Conservation (phyloP, 2,329 filamentous ascomycete species). For the Colletotrichum caudatum region DNA sequence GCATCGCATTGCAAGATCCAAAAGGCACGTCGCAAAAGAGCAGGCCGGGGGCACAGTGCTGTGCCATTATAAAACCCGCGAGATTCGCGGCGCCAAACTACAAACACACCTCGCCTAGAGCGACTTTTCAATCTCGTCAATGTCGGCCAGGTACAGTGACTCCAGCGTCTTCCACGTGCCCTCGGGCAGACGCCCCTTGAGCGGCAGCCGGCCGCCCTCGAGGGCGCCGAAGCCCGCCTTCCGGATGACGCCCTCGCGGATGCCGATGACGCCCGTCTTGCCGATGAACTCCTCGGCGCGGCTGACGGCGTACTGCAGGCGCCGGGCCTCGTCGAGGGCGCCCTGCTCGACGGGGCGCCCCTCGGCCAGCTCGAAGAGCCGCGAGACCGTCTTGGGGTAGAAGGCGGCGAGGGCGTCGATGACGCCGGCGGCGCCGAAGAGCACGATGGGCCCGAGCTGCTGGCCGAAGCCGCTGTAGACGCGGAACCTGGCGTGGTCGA, state of each 20-base stretch:
- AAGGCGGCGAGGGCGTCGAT: slow-evolving; percentile 75
- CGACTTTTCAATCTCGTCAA: slow-evolving; percentile 41
- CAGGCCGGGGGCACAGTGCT: too few relatives aligned
- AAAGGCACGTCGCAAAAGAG: neutral
- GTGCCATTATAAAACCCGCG: slow-evolving; percentile 15
- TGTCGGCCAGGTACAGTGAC: slow-evolving; percentile 35
- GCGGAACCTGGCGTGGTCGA: slow-evolving; percentile 71
- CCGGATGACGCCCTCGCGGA: slow-evolving; percentile 71
- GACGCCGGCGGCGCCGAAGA: slow-evolving; percentile 72
- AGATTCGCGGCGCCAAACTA: neutral
- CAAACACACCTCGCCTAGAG: neutral
- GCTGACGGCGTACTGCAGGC: slow-evolving; percentile 72
- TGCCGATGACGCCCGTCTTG: slow-evolving; percentile 70
- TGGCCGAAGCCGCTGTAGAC: slow-evolving; percentile 76
- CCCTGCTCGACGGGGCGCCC: slow-evolving; percentile 54
- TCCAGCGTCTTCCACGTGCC: slow-evolving; percentile 56
- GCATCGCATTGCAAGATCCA: neutral
- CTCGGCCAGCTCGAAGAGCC: slow-evolving; percentile 63
- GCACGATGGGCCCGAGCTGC: slow-evolving; percentile 72
- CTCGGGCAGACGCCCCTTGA: slow-evolving; percentile 67
- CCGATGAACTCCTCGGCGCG: slow-evolving; percentile 72
- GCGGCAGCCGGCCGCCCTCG: slow-evolving; percentile 69
- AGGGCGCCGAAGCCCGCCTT: slow-evolving; percentile 68
- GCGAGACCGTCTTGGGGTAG: slow-evolving; percentile 72
- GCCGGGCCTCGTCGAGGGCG: slow-evolving; percentile 63